Percentiles rank a stretch among this genome's conserved stretches.
Evolutionary conservation across 1,284 basidiomycete genomes (phyloP).

Genomic region (Boletellus sp.): DNA sequence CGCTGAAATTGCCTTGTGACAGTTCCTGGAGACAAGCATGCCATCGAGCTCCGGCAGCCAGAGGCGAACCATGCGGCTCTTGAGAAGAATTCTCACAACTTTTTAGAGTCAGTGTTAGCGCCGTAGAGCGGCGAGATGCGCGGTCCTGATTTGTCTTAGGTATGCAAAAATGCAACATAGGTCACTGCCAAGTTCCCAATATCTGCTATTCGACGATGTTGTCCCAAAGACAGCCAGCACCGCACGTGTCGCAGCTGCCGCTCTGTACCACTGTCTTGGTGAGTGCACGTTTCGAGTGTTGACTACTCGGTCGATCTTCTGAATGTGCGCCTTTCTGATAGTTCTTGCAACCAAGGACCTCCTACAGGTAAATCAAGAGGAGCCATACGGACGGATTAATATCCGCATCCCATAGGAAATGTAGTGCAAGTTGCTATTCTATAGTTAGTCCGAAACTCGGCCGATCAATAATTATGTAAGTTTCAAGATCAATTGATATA

Average conservation of each 20-base stretch:
- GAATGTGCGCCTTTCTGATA: constrained; percentile 24
- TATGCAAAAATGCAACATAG: constrained; percentile 74
- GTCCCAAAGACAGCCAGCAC: constrained; percentile 64
- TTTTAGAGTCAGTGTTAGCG: constrained; percentile 57
- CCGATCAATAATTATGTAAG: constrained; percentile 3
- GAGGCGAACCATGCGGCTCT: constrained; percentile 55
- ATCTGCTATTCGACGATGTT: constrained; percentile 60
- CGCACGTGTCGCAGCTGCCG: constrained; percentile 70
- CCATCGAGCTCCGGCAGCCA: constrained; percentile 47
- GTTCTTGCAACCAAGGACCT: constrained; percentile 66
- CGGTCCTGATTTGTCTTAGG: constrained; percentile 36
- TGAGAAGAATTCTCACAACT: constrained; percentile 73
- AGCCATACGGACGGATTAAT: constrained; percentile 44
- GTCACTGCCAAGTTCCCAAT: constrained; percentile 45
- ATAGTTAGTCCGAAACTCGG: constrained; percentile 5
- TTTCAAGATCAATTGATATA: background rate
- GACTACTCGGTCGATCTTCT: background rate
- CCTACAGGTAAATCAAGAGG: constrained; percentile 49
- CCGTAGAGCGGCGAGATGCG: background rate
- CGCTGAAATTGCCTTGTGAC: constrained; percentile 2
- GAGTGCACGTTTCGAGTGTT: constrained; percentile 25
- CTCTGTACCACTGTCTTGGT: constrained; percentile 81
- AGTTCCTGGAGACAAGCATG: constrained; percentile 35
- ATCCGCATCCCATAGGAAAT: constrained; percentile 30
- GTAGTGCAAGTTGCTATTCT: background rate